Conservation (phyloP, 2,329 filamentous ascomycete species). For the Fusarium lateritium region DNA sequence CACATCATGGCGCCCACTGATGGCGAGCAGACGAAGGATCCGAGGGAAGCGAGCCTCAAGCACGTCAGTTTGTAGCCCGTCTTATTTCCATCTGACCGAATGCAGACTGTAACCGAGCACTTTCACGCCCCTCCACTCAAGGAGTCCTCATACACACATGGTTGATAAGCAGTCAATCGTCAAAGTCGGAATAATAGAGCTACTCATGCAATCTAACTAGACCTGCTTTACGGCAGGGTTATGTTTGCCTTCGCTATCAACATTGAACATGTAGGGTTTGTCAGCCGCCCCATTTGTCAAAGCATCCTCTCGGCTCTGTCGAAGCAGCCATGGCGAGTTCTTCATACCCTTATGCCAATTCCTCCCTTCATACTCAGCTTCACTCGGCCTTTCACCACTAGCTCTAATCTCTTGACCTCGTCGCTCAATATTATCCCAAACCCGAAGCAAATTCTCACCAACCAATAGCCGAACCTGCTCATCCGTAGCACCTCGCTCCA, state of each 20-base stretch:
- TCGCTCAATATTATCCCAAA: background rate
- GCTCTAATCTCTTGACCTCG: conserved; percentile 43
- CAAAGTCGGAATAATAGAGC: no score
- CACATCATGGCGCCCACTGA: background rate
- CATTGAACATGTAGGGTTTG: conserved; percentile 24
- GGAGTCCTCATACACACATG: background rate
- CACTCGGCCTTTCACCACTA: conserved; percentile 44
- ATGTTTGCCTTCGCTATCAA: conserved; percentile 22
- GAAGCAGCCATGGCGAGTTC: background rate
- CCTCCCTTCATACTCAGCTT: conserved; percentile 48
- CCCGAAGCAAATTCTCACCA: conserved; percentile 11
- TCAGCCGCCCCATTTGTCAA: conserved; percentile 16
- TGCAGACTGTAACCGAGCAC: no score
- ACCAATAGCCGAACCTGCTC: background rate
- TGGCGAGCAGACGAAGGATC: background rate
- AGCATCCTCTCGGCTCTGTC: conserved; percentile 30
- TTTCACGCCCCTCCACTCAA: background rate
- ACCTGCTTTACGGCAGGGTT: conserved; percentile 19
- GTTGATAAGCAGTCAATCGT: background rate
- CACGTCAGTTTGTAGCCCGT: background rate
- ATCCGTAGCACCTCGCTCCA: background rate
- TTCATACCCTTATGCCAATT: background rate
- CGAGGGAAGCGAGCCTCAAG: background rate
- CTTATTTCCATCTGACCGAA: background rate
- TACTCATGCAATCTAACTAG: background rate